A percentile compares a stretch with the other conserved stretches of the same genome.
Evolutionary conservation across 108 stramenopile species (phyloP).

Genomic region (Skeletonema grethae): DNA sequence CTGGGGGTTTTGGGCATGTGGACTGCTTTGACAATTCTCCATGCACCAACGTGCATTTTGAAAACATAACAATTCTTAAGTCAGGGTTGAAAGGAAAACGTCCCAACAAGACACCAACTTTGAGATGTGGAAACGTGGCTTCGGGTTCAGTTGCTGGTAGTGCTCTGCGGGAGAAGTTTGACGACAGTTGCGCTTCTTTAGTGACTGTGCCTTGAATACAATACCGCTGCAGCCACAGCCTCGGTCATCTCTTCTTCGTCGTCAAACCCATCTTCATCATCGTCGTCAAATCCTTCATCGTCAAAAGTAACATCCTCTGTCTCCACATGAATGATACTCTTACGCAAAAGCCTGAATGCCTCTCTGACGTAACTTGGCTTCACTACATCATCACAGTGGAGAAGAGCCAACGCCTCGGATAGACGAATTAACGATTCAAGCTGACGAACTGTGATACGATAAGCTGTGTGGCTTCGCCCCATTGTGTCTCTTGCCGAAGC

Average conservation of each 20-base stretch:
- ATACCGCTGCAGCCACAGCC: constrained; percentile 19
- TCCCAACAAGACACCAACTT: too few species aligned
- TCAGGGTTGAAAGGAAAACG: too few species aligned
- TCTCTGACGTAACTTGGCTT: constrained; percentile 90
- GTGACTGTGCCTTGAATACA: too few species aligned
- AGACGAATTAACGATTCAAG: constrained; percentile 98
- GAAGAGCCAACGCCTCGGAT: constrained; percentile 93
- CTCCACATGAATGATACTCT: constrained; percentile 97
- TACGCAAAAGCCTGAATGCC: constrained; percentile 93
- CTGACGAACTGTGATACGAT: constrained; percentile 99
- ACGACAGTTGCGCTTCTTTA: too few species aligned
- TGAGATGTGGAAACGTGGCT: too few species aligned
- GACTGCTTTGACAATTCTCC: too few species aligned
- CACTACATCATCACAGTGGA: constrained; percentile 91
- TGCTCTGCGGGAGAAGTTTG: too few species aligned
- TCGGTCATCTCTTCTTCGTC: constrained; percentile 27
- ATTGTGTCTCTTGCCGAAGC: constrained; percentile 93
- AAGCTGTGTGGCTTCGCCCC: constrained; percentile 93
- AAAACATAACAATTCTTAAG: too few species aligned
- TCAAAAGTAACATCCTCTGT: constrained; percentile 95
- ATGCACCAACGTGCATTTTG: too few species aligned
- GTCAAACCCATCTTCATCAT: constrained; percentile 26
- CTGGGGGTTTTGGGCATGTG: too few species aligned
- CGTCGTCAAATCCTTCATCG: constrained; percentile 71
- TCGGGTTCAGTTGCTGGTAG: too few species aligned